Evolutionary conservation across 176 grass and related monocot species (phyloP).

Genomic region (Eragrostis curvula): DNA sequence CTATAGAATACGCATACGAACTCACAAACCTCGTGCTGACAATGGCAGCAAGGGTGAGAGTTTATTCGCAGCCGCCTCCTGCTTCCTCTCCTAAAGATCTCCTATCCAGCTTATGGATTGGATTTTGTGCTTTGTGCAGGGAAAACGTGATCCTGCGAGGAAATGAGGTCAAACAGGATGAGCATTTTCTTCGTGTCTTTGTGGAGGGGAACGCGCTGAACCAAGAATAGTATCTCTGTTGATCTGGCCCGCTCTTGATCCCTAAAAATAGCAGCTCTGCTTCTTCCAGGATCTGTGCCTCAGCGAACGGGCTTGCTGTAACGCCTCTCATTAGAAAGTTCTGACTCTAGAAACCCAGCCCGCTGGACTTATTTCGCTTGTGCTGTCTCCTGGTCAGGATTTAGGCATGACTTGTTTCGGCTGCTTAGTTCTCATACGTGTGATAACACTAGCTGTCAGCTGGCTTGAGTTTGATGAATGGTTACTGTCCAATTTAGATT

Average conservation of each 20-base stretch:
- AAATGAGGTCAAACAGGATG: conserved; percentile 32
- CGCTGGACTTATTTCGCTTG: neutral
- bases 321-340: neutral
- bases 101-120: conserved; percentile 28
- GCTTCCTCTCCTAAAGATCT: conserved; percentile 28
- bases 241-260: neutral
- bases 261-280: conserved; percentile 40
- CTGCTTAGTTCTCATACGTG: neutral
- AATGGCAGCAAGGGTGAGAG: conserved; percentile 29
- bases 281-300: conserved; percentile 19
- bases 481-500: neutral
- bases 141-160: conserved; percentile 43
- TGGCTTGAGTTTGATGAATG: neutral
- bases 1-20: conserved; percentile 22
- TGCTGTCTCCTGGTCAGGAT: neutral
- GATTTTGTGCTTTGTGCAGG: conserved; percentile 5
- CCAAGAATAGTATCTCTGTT: conserved; percentile 38
- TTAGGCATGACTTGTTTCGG: neutral
- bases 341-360: neutral
- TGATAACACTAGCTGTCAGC: neutral
- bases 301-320: conserved; percentile 21
- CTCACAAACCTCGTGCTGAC: neutral
- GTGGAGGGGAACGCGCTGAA: conserved; percentile 30
- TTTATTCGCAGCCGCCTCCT: conserved; percentile 1
- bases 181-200: conserved; percentile 29